Conservation (phyloP, 768 basidiomycete genomes). For the Astraeus odoratus region DNA sequence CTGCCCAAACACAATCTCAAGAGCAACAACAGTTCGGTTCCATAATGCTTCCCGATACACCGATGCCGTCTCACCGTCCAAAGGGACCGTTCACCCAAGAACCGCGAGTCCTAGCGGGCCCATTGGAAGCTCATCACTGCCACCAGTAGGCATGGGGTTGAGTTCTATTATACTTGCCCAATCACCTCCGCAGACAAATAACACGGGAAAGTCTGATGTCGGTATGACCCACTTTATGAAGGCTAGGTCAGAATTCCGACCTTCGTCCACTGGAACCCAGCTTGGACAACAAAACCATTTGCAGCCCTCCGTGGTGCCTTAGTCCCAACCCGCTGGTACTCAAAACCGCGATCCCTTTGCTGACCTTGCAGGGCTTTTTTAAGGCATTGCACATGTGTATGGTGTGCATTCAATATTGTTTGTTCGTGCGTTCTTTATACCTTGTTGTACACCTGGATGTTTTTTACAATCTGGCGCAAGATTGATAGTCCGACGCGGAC, state of each 20-base stretch:
- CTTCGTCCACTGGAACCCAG: neutral
- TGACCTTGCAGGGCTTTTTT: conserved; percentile 75
- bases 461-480: neutral
- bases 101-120: conserved; percentile 14
- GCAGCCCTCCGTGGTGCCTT: conserved; percentile 2
- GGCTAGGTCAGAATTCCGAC: conserved; percentile 13
- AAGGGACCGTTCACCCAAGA: conserved; percentile 11
- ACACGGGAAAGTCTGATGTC: neutral
- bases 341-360: conserved; percentile 76
- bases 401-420: neutral
- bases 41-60: conserved; percentile 40
- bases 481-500: neutral
- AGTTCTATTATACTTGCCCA: conserved; percentile 5
- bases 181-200: conserved; percentile 1
- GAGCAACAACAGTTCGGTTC: conserved; percentile 28
- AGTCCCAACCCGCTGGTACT: conserved; percentile 16
- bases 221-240: conserved; percentile 13
- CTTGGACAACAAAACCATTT: neutral
- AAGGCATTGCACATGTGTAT: conserved; percentile 2
- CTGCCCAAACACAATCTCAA: conserved; percentile 12
- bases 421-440: neutral
- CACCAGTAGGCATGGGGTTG: neutral
- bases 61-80: conserved; percentile 14
- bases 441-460: neutral
- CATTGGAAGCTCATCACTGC: conserved; percentile 2